Evolutionary conservation across 2,329 filamentous ascomycete species (phyloP).

Genomic region (Colletotrichum liaoningense): DNA sequence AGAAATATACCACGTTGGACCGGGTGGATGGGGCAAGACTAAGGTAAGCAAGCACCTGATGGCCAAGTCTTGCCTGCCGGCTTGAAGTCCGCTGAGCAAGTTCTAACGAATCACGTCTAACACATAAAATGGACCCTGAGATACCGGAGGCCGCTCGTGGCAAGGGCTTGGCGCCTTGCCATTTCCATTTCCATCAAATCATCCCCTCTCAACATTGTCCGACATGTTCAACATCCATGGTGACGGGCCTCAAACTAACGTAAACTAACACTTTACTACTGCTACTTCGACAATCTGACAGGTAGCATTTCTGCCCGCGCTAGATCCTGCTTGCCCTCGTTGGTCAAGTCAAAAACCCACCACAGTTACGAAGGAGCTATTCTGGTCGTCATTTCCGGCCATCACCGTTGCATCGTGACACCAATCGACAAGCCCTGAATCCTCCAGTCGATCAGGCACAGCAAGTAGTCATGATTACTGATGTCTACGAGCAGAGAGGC

Average conservation of each 20-base stretch:
- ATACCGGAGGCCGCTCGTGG: background rate
- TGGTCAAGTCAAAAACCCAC: slow-evolving; percentile 1
- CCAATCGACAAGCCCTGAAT: slow-evolving; percentile 6
- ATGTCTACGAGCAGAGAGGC: background rate
- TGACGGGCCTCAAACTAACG: background rate
- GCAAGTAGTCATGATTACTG: background rate
- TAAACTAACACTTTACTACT: background rate
- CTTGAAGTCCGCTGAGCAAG: background rate
- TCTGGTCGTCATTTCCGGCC: slow-evolving; percentile 12
- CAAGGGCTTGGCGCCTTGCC: background rate
- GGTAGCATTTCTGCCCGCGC: background rate
- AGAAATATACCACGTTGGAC: background rate
- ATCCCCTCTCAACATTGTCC: background rate
- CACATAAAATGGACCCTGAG: background rate
- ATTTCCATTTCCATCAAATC: background rate
- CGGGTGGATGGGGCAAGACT: background rate
- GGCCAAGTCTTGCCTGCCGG: background rate
- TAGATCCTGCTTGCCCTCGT: background rate
- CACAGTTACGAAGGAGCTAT: background rate
- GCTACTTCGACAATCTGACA: background rate
- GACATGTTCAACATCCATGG: background rate
- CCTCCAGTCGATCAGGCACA: background rate
- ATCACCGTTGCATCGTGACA: slow-evolving; percentile 6
- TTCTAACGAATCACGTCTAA: background rate
- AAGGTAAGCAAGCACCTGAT: background rate